phyloP scores from a whole-genome alignment of 148 eudicot species.

The Arctostaphylos glauca region DNA sequence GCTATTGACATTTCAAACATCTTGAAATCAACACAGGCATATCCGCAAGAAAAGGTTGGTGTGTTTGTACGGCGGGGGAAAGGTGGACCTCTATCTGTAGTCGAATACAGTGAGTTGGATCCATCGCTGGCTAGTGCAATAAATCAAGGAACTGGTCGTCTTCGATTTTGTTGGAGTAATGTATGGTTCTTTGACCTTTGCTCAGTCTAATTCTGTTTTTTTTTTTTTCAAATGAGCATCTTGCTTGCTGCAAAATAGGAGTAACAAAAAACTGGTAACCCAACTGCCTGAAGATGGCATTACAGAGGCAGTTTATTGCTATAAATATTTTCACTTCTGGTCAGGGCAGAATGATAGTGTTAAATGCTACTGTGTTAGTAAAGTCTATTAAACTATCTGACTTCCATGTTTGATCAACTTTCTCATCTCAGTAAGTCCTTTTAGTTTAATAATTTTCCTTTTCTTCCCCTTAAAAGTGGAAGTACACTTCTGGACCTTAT shows the following conservation, averaged over 20 bases:
- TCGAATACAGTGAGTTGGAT: conserved; percentile 94
- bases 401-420: not conserved
- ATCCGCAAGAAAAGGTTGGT: conserved; percentile 98
- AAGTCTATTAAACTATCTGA: not conserved
- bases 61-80: conserved; percentile 95
- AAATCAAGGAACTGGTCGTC: conserved; percentile 89
- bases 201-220: conserved; percentile 11
- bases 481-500: not conserved
- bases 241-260: not conserved
- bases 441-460: not conserved
- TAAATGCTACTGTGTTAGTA: not conserved
- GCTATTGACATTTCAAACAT: conserved; percentile 8
- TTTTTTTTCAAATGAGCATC: not conserved
- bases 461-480: not conserved
- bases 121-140: conserved; percentile 72
- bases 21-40: conserved; percentile 55
- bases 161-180: conserved; percentile 97
- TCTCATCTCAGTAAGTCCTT: not conserved
- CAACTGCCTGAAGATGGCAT: not conserved
- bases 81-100: conserved; percentile 93
- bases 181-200: conserved; percentile 42
- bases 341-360: not conserved
- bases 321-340: not conserved
- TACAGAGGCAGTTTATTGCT: not conserved
- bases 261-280: not conserved